Conservation (phyloP, 1,284 basidiomycete species). For the Heterobasidion irregulare region DNA sequence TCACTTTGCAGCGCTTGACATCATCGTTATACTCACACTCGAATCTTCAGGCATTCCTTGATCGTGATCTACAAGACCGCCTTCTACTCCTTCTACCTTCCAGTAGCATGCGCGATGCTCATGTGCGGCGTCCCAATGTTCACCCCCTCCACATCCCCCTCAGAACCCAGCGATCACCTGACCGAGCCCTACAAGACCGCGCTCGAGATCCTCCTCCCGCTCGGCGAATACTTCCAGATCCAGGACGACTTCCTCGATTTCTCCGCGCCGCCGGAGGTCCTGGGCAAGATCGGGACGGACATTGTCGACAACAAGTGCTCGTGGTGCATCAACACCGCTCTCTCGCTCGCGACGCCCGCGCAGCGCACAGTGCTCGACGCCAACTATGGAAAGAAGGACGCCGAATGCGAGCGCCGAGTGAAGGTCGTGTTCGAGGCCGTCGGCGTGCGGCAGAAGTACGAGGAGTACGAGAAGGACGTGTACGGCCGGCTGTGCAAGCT, state of each 20-base stretch:
- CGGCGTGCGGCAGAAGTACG: constrained; percentile 63
- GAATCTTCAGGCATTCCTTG: constrained; percentile 63
- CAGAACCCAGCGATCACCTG: constrained; percentile 36
- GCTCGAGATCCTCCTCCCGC: constrained; percentile 79
- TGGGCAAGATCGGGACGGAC: constrained; percentile 97
- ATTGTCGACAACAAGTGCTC: constrained; percentile 99
- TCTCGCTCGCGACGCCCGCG: constrained; percentile 46
- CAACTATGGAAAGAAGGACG: constrained; percentile 85
- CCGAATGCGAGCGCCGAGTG: constrained; percentile 53
- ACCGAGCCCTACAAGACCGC: constrained; percentile 74
- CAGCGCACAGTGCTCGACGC: constrained; percentile 59
- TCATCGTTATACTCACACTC: neutral
- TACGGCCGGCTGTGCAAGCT: constrained; percentile 61
- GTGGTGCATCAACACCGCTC: constrained; percentile 92
- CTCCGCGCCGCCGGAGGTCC: constrained; percentile 82
- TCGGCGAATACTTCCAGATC: constrained; percentile 98
- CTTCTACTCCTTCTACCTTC: constrained; percentile 98
- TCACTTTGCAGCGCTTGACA: neutral
- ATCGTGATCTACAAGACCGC: constrained; percentile 99
- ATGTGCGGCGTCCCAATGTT: constrained; percentile 61
- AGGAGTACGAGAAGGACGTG: constrained; percentile 71
- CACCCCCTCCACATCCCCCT: constrained; percentile 99
- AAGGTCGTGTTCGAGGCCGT: constrained; percentile 77
- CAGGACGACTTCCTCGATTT: constrained; percentile 98
- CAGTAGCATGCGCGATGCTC: constrained; percentile 91